Evolutionary conservation across 1,284 basidiomycete genomes (phyloP).

Genomic region (Apiotrichum porosum): DNA sequence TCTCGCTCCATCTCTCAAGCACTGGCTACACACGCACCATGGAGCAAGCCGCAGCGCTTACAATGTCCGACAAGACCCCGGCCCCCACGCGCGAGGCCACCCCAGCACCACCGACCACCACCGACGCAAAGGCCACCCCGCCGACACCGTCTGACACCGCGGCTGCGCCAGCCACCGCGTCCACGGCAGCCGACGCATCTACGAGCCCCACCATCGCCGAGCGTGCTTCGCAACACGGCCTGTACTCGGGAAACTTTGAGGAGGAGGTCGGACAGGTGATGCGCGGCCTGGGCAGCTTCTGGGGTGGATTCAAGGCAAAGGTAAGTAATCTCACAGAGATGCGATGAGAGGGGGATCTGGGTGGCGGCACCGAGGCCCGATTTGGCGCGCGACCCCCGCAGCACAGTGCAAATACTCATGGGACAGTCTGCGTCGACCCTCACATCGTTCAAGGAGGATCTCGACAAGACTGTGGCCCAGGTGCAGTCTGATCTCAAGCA

Average conservation of each 20-base stretch:
- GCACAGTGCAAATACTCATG: not conserved
- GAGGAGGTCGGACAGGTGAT: constrained; percentile 83
- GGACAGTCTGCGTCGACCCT: constrained; percentile 67
- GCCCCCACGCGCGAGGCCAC: constrained; percentile 7
- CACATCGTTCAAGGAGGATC: constrained; percentile 67
- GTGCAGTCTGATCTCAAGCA: constrained; percentile 70
- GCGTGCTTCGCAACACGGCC: constrained; percentile 35
- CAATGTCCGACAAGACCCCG: constrained; percentile 13
- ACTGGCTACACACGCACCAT: no score
- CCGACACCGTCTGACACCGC: not conserved
- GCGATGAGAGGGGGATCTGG: not conserved
- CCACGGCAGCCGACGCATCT: not conserved
- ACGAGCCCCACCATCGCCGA: constrained; percentile 1
- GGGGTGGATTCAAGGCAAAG: constrained; percentile 84
- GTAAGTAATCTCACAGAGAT: constrained; percentile 49
- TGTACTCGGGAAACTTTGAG: constrained; percentile 54
- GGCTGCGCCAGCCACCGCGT: not conserved
- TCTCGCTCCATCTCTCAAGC: not conserved
- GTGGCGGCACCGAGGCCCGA: no score
- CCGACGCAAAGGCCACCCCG: not conserved
- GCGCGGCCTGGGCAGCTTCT: constrained; percentile 68
- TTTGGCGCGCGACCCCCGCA: no score
- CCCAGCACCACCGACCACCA: not conserved
- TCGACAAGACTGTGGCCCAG: constrained; percentile 69
- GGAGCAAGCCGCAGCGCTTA: constrained; percentile 18